Percentiles rank a stretch among this genome's conserved stretches.
These are phyloP conservation scores for Thelephora aurantiotincta DNA, from an alignment of 768 basidiomycete species.

Conservation along the genomic window DNA sequence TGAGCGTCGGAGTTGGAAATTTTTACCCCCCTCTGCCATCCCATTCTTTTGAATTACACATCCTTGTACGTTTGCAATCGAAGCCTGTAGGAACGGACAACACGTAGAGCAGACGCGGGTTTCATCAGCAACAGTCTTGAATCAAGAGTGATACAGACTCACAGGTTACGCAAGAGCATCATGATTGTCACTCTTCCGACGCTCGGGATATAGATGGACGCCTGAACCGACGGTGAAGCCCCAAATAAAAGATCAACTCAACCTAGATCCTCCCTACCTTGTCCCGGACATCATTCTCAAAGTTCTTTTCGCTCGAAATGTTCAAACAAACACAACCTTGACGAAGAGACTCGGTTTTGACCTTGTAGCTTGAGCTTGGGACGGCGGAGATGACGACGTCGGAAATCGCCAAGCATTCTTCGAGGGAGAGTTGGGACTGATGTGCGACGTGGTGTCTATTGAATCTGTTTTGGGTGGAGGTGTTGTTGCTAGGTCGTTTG, in stretches of 20 bases:
- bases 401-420: slow-evolving; percentile 70
- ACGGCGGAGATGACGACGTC: slow-evolving; percentile 96
- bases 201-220: slow-evolving; percentile 86
- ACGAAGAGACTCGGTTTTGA: slow-evolving; percentile 81
- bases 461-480: slow-evolving; percentile 38
- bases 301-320: slow-evolving; percentile 92
- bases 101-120: background rate
- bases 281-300: slow-evolving; percentile 83
- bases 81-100: background rate
- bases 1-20: too few relatives aligned
- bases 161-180: slow-evolving; percentile 96
- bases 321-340: slow-evolving; percentile 91
- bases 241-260: background rate
- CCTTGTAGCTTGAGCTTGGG: slow-evolving; percentile 71
- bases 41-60: too few relatives aligned
- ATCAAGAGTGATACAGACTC: slow-evolving; percentile 18
- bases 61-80: slow-evolving; percentile 1
- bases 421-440: slow-evolving; percentile 49
- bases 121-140: background rate
- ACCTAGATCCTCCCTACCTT: slow-evolving; percentile 49
- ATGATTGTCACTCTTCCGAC: slow-evolving; percentile 98
- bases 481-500: slow-evolving; percentile 53
- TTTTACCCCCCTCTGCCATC: too few relatives aligned
- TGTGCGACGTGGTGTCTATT: slow-evolving; percentile 78
- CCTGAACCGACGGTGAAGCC: slow-evolving; percentile 28